Base-by-base conservation (phyloP, 1,284 basidiomycete genomes). In the Ganoderma lingzhi region DNA sequence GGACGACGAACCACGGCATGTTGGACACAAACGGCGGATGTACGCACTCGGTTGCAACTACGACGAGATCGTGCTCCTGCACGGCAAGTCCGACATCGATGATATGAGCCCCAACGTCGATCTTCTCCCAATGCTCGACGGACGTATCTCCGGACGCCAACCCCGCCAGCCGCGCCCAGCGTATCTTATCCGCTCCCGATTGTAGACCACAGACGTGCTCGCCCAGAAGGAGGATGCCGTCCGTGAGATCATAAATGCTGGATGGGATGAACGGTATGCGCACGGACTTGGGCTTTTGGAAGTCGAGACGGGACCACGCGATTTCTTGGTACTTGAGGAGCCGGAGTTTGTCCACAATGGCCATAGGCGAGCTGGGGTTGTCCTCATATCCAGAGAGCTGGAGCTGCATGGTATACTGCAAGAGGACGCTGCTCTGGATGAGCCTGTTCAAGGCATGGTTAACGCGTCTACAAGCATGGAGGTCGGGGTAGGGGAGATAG, bases 31-130 rank as follows among this genome's bases (percentile, higher is more conserved):
- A 28, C 10, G 15, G 15, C 63, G 32, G 32, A 70, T 81, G 32
- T 70, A 83, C 83, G 74, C 78, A 69, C 72, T 75, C 70, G 6
- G 83, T 83, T 35, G 86, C 76, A 41, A 85, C 72, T 1, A 81
- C 84, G n/a, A 86, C 78, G 17, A 87, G 76, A 73, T 87, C 84
- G 69, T 86, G 84, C 72, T 87, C 85, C 30, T 84, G 76, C 14
- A 86, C 76, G 37, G 81, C 79, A n/a, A 87, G 70, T 0, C 84
- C 85, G 70, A 87, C 80, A 71, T 87, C 76, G 48, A 76, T 70
- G 48, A 74, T 74, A 35, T 70, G 72, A 9, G 72, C 66, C 3
- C 75, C 65, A 82, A 82, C 71, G 12, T 77, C 65, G 14, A 86
- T 79, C 35, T 67, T 74, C 28, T 72, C 74, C 85, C 84, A 86